These are phyloP conservation scores for Actinomucor elegans DNA, from an alignment of 371 early-diverging fungal species.

Conservation along the genomic window DNA sequence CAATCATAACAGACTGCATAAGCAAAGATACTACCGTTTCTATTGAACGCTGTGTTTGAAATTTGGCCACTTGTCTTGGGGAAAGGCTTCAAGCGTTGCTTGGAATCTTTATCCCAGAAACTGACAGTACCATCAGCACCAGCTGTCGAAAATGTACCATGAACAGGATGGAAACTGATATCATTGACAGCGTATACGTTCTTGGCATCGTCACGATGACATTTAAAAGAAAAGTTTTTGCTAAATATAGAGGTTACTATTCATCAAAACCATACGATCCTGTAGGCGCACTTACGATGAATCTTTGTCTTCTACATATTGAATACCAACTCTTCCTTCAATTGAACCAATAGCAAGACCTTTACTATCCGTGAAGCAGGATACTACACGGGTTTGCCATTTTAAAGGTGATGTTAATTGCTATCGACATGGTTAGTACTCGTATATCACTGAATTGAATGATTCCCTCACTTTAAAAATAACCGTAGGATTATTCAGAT, in stretches of 20 bases:
- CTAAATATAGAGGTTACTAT: slow-evolving; percentile 21
- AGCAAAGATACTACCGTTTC: slow-evolving; percentile 88
- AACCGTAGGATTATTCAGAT: slow-evolving; percentile 76
- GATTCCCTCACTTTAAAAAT: slow-evolving; percentile 61
- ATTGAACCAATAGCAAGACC: slow-evolving; percentile 91
- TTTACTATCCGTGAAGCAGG: slow-evolving; percentile 75
- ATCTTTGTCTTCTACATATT: slow-evolving; percentile 86
- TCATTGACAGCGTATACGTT: slow-evolving; percentile 83
- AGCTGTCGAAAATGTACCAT: slow-evolving; percentile 90
- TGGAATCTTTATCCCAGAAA: slow-evolving; percentile 96
- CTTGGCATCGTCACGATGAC: slow-evolving; percentile 82
- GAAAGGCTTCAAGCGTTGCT: slow-evolving; percentile 80
- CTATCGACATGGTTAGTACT: slow-evolving; percentile 9
- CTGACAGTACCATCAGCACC: slow-evolving; percentile 92
- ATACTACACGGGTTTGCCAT: slow-evolving; percentile 82
- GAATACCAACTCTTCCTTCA: slow-evolving; percentile 93
- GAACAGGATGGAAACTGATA: slow-evolving; percentile 82
- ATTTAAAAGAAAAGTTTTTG: slow-evolving; percentile 90
- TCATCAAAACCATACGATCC: neutral
- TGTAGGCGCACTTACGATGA: slow-evolving; percentile 49
- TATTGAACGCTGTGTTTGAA: slow-evolving; percentile 80
- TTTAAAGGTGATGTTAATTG: slow-evolving; percentile 78
- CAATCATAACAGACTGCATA: slow-evolving; percentile 97
- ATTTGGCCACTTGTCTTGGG: slow-evolving; percentile 67
- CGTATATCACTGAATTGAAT: neutral